A percentile compares a stretch with the other conserved stretches of the same genome.
Evolutionary conservation across 176 grass and related monocot genomes (phyloP).

Genomic region (Tuctoria greenei): DNA sequence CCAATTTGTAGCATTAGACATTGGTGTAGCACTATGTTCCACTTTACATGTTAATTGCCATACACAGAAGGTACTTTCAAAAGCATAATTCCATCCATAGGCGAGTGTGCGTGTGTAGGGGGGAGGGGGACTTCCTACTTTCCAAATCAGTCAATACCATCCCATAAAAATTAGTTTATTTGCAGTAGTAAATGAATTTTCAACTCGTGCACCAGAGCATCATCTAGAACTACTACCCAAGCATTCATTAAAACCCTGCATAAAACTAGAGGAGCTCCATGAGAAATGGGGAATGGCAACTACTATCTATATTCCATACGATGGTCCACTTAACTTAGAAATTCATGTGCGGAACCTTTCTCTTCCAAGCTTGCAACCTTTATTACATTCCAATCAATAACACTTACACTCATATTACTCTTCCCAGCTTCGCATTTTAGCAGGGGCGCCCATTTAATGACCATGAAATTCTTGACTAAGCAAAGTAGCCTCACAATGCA

Average conservation of each 20-base stretch:
- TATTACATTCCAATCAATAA: background rate
- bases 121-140: too few relatives aligned
- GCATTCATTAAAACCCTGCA: background rate
- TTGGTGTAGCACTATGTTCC: slow-evolving; percentile 1
- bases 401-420: background rate
- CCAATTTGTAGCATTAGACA: background rate
- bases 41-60: background rate
- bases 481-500: background rate
- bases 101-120: too few relatives aligned
- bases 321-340: slow-evolving; percentile 12
- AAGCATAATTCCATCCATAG: background rate
- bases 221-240: background rate
- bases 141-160: slow-evolving; percentile 7
- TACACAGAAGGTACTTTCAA: background rate
- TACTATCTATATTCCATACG: background rate
- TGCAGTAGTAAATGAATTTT: background rate
- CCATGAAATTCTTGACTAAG: background rate
- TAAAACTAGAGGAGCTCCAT: background rate
- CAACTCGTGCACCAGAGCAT: background rate
- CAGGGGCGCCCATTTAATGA: background rate
- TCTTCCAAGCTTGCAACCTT: background rate
- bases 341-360: background rate
- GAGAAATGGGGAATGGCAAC: background rate
- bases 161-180: slow-evolving; percentile 1
- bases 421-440: background rate